Percentiles rank a stretch among this genome's conserved stretches.
These are phyloP conservation scores for Huntiella decipiens DNA, from an alignment of 2,329 filamentous ascomycete species.

Conservation along the genomic window DNA sequence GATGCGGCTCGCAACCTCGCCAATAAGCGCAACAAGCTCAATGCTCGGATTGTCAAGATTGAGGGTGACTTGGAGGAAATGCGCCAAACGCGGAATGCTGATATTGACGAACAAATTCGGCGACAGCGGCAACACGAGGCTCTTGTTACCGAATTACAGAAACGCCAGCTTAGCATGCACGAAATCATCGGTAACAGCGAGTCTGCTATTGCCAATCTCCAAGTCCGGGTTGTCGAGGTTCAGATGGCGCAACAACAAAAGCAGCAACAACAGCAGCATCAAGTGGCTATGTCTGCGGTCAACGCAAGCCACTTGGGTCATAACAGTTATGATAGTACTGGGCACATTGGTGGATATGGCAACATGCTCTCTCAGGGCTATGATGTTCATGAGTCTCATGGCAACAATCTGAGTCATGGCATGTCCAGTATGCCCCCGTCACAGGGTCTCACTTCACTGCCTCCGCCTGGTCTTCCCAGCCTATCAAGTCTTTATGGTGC, in stretches of 20 bases:
- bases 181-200: neutral
- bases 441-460: neutral
- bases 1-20: conserved; percentile 44
- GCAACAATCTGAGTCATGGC: neutral
- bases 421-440: conserved; percentile 18
- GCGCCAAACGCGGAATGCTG: conserved; percentile 28
- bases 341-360: neutral
- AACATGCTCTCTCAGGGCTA: neutral
- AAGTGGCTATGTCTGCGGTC: neutral
- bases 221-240: neutral
- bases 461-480: neutral
- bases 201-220: neutral
- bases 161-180: neutral
- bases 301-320: neutral
- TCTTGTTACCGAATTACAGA: neutral
- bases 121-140: neutral
- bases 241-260: neutral
- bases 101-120: neutral
- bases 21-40: conserved; percentile 54
- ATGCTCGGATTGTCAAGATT: conserved; percentile 50
- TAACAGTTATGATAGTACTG: neutral
- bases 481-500: neutral
- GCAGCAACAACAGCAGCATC: neutral
- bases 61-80: conserved; percentile 55
- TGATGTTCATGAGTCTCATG: neutral